Conservation (phyloP, 2,329 filamentous ascomycete species). For the Helminthosporium solani region DNA sequence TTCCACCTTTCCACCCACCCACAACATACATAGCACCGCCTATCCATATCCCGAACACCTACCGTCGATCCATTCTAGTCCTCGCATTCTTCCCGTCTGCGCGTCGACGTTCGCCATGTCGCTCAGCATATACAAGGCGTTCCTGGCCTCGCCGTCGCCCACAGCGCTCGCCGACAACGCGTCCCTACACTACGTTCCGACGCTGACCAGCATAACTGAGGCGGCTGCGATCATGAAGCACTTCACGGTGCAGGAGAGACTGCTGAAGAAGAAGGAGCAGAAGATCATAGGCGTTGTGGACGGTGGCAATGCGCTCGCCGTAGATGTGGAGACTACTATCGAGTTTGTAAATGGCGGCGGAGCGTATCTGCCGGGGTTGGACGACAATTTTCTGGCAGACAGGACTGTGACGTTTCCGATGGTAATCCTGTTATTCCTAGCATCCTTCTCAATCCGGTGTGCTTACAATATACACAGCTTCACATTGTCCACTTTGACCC, state of each 20-base stretch:
- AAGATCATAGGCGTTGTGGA: slow-evolving; percentile 74
- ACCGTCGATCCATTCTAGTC: neutral
- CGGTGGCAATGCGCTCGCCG: slow-evolving; percentile 64
- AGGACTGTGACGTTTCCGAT: slow-evolving; percentile 75
- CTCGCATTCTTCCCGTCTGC: neutral
- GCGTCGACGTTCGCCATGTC: slow-evolving; percentile 35
- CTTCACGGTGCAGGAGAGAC: slow-evolving; percentile 66
- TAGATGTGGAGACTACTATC: slow-evolving; percentile 79
- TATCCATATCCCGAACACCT: slow-evolving; percentile 8
- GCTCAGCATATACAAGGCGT: slow-evolving; percentile 46
- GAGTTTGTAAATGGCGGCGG: slow-evolving; percentile 82
- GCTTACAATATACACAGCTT: slow-evolving; percentile 26
- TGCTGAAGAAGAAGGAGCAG: slow-evolving; percentile 81
- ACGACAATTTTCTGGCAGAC: slow-evolving; percentile 92
- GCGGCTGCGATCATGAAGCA: slow-evolving; percentile 80
- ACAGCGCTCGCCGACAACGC: slow-evolving; percentile 48
- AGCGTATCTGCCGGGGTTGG: slow-evolving; percentile 81
- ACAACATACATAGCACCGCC: slow-evolving; percentile 1
- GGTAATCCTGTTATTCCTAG: no score
- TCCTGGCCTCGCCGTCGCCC: slow-evolving; percentile 47
- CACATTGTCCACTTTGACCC: slow-evolving; percentile 85
- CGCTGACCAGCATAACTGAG: slow-evolving; percentile 71
- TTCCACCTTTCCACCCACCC: neutral
- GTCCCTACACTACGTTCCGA: slow-evolving; percentile 78
- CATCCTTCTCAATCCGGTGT: no score